Evolutionary conservation across 495 filamentous ascomycete genomes (phyloP).

Genomic region (Penicillium subrubescens): DNA sequence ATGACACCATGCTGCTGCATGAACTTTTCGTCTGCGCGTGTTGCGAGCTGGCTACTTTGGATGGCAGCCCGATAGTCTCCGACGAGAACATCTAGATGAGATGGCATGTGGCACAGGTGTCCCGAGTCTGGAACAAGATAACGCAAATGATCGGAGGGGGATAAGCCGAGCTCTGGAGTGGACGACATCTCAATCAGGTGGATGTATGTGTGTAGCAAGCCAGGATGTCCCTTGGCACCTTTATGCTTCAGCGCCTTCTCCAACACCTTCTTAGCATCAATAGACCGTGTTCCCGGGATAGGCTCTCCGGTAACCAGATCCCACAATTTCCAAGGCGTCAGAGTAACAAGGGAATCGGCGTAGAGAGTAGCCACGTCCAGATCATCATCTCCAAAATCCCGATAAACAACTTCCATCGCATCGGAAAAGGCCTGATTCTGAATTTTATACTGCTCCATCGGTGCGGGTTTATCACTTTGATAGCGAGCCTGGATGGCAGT

Average conservation of each 20-base stretch:
- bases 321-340: conserved; percentile 68
- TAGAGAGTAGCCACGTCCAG: conserved; percentile 61
- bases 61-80: conserved; percentile 64
- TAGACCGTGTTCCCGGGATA: conserved; percentile 51
- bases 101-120: conserved; percentile 68
- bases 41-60: conserved; percentile 56
- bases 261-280: conserved; percentile 60
- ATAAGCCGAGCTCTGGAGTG: conserved; percentile 56
- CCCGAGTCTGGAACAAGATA: conserved; percentile 63
- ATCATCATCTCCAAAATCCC: conserved; percentile 50
- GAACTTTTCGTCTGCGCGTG: conserved; percentile 60
- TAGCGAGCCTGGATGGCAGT: conserved; percentile 57
- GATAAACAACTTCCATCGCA: conserved; percentile 60
- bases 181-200: conserved; percentile 71
- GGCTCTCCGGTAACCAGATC: conserved; percentile 60
- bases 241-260: conserved; percentile 48
- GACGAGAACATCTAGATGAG: conserved; percentile 64
- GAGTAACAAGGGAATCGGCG: conserved; percentile 65
- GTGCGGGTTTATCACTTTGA: conserved; percentile 38
- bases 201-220: conserved; percentile 66
- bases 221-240: conserved; percentile 52
- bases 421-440: conserved; percentile 59
- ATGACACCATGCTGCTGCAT: conserved; percentile 46
- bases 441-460: conserved; percentile 40
- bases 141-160: conserved; percentile 58